Base-by-base conservation (phyloP, 2,329 filamentous ascomycete genomes). In the Iodosphaeria phyllophila region DNA sequence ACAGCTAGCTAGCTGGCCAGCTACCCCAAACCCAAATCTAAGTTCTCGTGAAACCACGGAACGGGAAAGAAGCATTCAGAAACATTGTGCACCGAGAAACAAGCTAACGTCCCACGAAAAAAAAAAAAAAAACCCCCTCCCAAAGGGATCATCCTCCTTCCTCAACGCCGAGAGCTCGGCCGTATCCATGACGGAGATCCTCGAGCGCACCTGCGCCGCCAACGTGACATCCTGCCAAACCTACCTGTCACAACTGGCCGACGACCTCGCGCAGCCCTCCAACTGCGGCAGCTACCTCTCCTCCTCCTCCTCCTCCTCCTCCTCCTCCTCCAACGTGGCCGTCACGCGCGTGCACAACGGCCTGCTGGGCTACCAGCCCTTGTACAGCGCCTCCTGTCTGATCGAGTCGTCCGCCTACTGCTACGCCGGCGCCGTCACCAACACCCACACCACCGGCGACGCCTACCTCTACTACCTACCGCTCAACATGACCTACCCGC, bases 381-480 rank as follows among this genome's bases (percentile, higher is more conserved):
- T 92, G 16, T 92, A 86, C 52, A 61, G 68, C 24, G 80, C 82
- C 3, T 75, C 75, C 5, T 98, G 89, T 44, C 61, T 92, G 12
- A 58, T 66, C 0, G 49, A 56, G 1, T 71, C 70, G 1, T 59
- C 59, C 25, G 64, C 70, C 35, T 93, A 86, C 56, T 75, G 69
- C 54, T 93, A 82, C 46, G 78, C 78, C 35, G 74, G 79, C 37
- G 82, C 86, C 24, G 70, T 84, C 31, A 82, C 77, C 23, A 92
- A 92, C 49, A 45, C 54, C 5, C 64, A 67, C 13, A 74, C 66
- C 6, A 58, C 76, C 0, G 66, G 70, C 16, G 75, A 89, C 44
- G 64, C 69, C 17, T 86, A 84, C 41, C 62, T 89, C 18, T 98
- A 93, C 52, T 86, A 76, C 40, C 56, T 95, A 3, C 79, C 84